Percentiles rank a stretch among this genome's conserved stretches.
phyloP scores from a whole-genome alignment of 805 yeast species.

The Saturnispora besseyi region DNA sequence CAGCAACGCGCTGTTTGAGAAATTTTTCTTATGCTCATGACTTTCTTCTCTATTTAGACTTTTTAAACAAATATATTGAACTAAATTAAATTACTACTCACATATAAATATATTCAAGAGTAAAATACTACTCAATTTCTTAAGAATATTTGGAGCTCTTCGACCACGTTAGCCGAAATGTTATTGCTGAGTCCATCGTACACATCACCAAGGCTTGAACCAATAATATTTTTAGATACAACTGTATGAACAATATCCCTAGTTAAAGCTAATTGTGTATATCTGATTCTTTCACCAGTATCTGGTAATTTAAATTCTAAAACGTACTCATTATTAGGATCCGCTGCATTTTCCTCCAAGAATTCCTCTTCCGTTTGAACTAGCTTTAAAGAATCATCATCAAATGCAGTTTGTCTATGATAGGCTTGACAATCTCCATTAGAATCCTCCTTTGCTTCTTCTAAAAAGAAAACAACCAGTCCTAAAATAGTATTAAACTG shows the following conservation, averaged over 20 bases:
- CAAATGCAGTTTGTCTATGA: constrained; percentile 34
- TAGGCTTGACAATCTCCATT: constrained; percentile 50
- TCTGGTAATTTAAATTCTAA: constrained; percentile 21
- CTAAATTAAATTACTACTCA: background rate
- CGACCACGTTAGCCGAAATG: constrained; percentile 25
- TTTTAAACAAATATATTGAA: too few species aligned
- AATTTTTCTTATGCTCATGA: background rate
- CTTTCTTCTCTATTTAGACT: background rate
- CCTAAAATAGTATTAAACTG: constrained; percentile 24
- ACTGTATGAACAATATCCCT: constrained; percentile 49
- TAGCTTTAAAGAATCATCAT: constrained; percentile 26
- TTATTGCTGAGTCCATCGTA: constrained; percentile 27
- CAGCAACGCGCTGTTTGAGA: background rate
- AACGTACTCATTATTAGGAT: constrained; percentile 23
- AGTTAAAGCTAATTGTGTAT: constrained; percentile 28
- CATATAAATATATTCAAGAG: background rate
- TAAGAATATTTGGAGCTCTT: constrained; percentile 24
- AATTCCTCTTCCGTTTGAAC: constrained; percentile 18
- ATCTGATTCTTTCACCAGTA: constrained; percentile 36
- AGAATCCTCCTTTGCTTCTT: constrained; percentile 59
- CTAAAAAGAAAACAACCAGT: constrained; percentile 39
- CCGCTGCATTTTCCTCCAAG: constrained; percentile 15
- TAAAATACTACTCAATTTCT: background rate
- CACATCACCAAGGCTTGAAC: constrained; percentile 6
- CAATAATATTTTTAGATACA: constrained; percentile 38